Evolutionary conservation across 805 yeast species (phyloP), one percentile per base, ranked within the genome.

Genomic region (Aciculoconidium aculeatum): DNA sequence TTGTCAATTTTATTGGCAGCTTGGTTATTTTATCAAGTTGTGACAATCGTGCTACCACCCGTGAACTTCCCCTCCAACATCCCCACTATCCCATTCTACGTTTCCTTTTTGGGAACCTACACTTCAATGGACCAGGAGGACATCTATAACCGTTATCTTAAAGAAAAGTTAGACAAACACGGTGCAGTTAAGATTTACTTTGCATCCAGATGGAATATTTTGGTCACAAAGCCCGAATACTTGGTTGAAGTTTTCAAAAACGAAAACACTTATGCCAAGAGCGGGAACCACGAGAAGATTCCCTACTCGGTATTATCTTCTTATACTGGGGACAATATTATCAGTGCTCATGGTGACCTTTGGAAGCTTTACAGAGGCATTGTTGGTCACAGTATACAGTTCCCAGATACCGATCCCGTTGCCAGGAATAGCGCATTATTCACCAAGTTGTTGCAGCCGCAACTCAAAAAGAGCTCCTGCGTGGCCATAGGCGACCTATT

Each of bases 11-110:
- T 15, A 9, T 5, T 21, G 3, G 23, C 19, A 21, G 19, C 30
- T 3, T 30, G 23, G 20, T 3, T 20, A 6, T 15, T 16, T 5
- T 26, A 26, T 17, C 15, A 23, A 8, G 27, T 27, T 8, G 18
- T 33, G 6, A 27, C 34, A 9, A 35, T 55, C 10, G 40, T 58
- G 1, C 14, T 65, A 5, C 79, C 79, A 4, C 80, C 80, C 3
- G 44, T 47, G 21, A 61, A 61, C 35, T 72, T 72, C 40, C 80
- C 79, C 0, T 51, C 35, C 24, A 68, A 62, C 27, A 72, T 75
- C 15, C 80, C 81, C 4, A 73, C 79, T 0, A 61, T 75, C n/a
- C 80, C 81, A 2, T 72, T 75, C 39, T 75, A 71, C 42, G 78
- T 72, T 3, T 58, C 72, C 0, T 71, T 75, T 37, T 41, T 75